Base-by-base conservation (phyloP, 768 basidiomycete genomes). In the Hortiboletus flavorubellus region DNA sequence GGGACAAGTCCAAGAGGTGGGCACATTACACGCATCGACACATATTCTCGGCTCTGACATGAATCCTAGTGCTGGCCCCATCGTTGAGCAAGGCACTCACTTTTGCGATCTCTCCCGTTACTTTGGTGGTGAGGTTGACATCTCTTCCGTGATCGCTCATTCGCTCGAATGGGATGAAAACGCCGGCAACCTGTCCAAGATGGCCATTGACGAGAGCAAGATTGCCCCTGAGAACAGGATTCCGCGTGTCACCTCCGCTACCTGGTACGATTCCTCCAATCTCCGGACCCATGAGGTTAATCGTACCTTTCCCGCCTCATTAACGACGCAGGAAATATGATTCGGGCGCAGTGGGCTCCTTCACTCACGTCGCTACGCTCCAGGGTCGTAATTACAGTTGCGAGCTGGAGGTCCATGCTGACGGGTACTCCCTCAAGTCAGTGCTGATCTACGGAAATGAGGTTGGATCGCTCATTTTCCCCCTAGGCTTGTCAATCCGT, bases 81-180 rank as follows among this genome's bases (percentile, higher is more conserved):
- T 94, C 62, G 76, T 95, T 59, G 93, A 93, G 71, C 90, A 93
- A 75, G 95, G 92, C 45, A 98, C 96, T 14, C 96, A 98, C 76
- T 96, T 98, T 76, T 94, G 92, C 64, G 94, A 98, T 75, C 81
- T 97, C 42, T 97, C 93, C 39, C 88, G 96, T 61, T 96, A 96
- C 78, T 98, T 98, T 67, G 96, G 95, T 49, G 96, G 96, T 15
- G 91, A 96, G 61, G 92, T 97, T 54, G 91, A 97, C 66, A 85
- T 95, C 57, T 75, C 83, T 49, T 82, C 81, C 34, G 89, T 93
- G 39, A 75, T 70, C 38, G 96, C 95, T 15, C 91, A 93, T 67
- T 92, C 94, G 9, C 80, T 98, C 33, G 95, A 96, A 68, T 93
- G 89, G 89, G 78, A 92, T 68, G 95, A 98, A 72, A 82, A 85